Evolutionary conservation across 352 stramenopile genomes (phyloP).

Genomic region (Paralagenidium karlingii): DNA sequence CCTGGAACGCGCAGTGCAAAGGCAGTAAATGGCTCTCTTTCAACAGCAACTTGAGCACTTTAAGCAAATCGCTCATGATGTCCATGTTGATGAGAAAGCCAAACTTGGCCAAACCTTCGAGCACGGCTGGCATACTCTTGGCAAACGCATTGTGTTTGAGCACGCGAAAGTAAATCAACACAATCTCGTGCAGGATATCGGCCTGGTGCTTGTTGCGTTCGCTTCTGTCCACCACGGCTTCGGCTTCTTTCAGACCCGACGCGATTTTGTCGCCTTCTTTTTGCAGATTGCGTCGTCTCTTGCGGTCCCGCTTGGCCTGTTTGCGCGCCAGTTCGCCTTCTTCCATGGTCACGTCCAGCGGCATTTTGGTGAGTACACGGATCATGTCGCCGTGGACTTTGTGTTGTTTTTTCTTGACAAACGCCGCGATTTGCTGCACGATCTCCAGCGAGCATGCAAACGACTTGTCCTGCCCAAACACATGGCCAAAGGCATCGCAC

Average conservation of each 20-base stretch:
- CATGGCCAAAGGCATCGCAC: constrained; percentile 50
- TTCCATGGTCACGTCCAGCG: constrained; percentile 79
- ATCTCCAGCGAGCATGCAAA: constrained; percentile 52
- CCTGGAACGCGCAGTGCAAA: constrained; percentile 54
- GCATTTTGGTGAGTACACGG: constrained; percentile 59
- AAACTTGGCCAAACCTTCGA: constrained; percentile 92
- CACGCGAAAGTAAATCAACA: constrained; percentile 95
- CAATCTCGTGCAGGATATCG: constrained; percentile 91
- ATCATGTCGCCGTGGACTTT: constrained; percentile 67
- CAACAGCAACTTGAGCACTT: constrained; percentile 90
- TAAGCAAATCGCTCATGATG: constrained; percentile 94
- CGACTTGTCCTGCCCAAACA: constrained; percentile 69
- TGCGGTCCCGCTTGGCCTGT: constrained; percentile 69
- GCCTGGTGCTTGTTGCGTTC: constrained; percentile 90
- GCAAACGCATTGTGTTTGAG: constrained; percentile 87
- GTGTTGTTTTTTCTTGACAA: constrained; percentile 78
- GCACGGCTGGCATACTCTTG: constrained; percentile 82
- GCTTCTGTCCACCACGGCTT: constrained; percentile 88
- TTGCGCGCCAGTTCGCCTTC: constrained; percentile 66
- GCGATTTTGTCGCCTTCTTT: constrained; percentile 78
- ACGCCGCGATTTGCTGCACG: constrained; percentile 72
- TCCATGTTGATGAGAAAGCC: constrained; percentile 97
- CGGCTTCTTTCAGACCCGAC: constrained; percentile 88
- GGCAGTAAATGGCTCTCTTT: constrained; percentile 51
- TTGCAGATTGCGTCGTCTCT: constrained; percentile 70